phyloP scores from a whole-genome alignment of 1,284 basidiomycete species.

The Cronartium quercuum region DNA sequence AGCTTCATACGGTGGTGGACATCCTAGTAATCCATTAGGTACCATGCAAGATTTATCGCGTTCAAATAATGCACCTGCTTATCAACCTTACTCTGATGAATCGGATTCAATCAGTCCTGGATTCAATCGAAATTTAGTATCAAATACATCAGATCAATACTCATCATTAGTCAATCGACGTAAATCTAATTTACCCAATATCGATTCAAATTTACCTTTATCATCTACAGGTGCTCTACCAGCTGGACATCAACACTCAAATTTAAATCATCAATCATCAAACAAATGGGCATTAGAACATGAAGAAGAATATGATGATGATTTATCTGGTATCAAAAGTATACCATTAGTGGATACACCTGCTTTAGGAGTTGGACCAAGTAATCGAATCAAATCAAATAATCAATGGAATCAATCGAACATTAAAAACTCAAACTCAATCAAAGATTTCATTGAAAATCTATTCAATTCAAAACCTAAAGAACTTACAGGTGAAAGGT shows the following conservation, averaged over 20 bases:
- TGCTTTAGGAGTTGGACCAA: neutral
- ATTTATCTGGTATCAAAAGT: slow-evolving; percentile 17
- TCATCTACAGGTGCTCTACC: neutral
- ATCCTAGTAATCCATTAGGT: slow-evolving; percentile 27
- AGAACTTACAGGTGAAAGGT: slow-evolving; percentile 34
- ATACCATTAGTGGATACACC: slow-evolving; percentile 32
- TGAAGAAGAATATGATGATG: slow-evolving; percentile 6
- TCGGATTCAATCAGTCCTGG: neutral
- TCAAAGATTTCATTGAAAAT: neutral
- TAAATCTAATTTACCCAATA: neutral
- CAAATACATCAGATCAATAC: neutral
- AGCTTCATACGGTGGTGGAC: slow-evolving; percentile 20
- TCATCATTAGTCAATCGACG: neutral
- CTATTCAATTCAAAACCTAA: slow-evolving; percentile 24
- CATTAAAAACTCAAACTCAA: neutral
- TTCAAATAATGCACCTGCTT: neutral
- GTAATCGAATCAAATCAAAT: neutral
- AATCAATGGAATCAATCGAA: neutral
- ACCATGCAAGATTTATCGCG: slow-evolving; percentile 14
- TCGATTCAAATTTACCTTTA: neutral
- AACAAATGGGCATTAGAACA: neutral
- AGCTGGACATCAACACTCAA: slow-evolving; percentile 1
- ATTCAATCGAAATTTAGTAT: neutral
- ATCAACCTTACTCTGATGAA: neutral
- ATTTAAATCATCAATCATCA: neutral